Conservation (phyloP, 306 rosid species). For the Pueraria montana region DNA sequence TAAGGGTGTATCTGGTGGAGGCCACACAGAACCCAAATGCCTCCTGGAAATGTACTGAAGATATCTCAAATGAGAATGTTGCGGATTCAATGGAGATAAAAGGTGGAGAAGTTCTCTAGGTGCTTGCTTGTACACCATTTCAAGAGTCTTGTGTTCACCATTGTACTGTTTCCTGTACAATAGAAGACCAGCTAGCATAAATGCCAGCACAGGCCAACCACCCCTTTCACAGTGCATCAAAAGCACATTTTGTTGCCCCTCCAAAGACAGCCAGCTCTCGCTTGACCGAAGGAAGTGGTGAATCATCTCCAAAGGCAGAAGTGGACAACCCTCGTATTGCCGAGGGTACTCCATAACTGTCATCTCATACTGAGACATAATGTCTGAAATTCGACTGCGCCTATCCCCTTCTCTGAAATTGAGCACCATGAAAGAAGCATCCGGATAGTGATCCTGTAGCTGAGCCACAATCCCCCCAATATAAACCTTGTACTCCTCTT, state of each 20-base stretch:
- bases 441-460: slow-evolving; percentile 89
- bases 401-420: slow-evolving; percentile 95
- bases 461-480: slow-evolving; percentile 87
- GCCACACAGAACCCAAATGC: slow-evolving; percentile 94
- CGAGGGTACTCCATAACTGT: slow-evolving; percentile 99
- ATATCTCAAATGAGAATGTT: slow-evolving; percentile 95
- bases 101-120: slow-evolving; percentile 89
- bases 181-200: slow-evolving; percentile 94
- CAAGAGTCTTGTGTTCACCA: slow-evolving; percentile 96
- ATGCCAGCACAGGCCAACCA: slow-evolving; percentile 98
- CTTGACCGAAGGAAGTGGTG: slow-evolving; percentile 97
- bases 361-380: slow-evolving; percentile 91
- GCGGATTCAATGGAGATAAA: slow-evolving; percentile 87
- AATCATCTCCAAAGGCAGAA: slow-evolving; percentile 92
- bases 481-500: slow-evolving; percentile 87
- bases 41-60: slow-evolving; percentile 95
- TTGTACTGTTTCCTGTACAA: slow-evolving; percentile 85
- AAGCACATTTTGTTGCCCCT: slow-evolving; percentile 92
- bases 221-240: slow-evolving; percentile 99
- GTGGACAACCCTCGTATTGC: slow-evolving; percentile 88
- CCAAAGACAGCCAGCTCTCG: slow-evolving; percentile 98
- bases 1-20: slow-evolving; percentile 87
- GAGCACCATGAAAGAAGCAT: slow-evolving; percentile 97
- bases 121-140: slow-evolving; percentile 99
- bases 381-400: slow-evolving; percentile 84